Evolutionary conservation across 2,329 filamentous ascomycete species (phyloP), one percentile per base, ranked within the genome.

Genomic region (Nemania sp.): DNA sequence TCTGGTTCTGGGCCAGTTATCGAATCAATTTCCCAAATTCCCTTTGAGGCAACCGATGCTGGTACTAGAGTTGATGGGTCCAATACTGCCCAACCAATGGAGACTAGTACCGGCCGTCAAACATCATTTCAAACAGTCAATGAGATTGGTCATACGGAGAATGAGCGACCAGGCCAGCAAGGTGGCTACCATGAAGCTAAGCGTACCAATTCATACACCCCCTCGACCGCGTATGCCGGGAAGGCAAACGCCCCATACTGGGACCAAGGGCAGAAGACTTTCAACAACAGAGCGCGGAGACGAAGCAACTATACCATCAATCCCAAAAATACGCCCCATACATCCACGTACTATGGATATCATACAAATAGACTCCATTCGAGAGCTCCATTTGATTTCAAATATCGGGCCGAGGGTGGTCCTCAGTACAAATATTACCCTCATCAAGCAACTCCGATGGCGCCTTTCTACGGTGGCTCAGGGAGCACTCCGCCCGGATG

Each of bases 371-470:
- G 4, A 0, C 3, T 4, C 22, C 13, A 26, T 18, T 24, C 56
- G 24, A 43, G 45, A 43, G 29, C 47, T 52, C 57, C 63, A 11
- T 29, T 49, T 3, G 47, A 55, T 27, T 53, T 20, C n/a, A 24
- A 20, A 43, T 27, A 54, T 5, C 26, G 10, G 49, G 3, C 45
- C 13, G 35, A 45, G 1, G n/a, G 22, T 13, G 13, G 26, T 7
- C 29, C 15, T 24, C 47, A 51, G 22, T 43, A 56, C 5, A 32
- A 53, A 20, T 53, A 62, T 24, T 63, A 69, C n/a, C 59, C 55
- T 2, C 47, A 47, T 18, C 64, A 64, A 24, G 55, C 47, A 55
- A 22, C 67, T 15, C 22, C 58, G n/a, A 45, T 22, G 4, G n/a
- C 58, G 7, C 41, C 67, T 27, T 60, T 62, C 8, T 6, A 20